Evolutionary conservation across 345 rosid genomes (phyloP).

Genomic region (Nasturtium officinale): DNA sequence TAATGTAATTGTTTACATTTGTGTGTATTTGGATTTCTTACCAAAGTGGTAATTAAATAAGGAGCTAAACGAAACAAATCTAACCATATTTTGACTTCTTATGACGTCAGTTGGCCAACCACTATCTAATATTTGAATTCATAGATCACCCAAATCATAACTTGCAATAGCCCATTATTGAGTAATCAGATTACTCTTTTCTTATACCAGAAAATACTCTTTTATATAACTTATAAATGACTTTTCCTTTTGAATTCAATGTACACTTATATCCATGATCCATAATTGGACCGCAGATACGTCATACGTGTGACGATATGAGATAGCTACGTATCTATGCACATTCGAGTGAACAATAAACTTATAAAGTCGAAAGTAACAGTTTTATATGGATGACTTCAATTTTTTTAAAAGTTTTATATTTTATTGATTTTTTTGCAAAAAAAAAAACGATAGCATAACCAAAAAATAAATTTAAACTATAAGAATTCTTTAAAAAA

Average conservation of each 20-base stretch:
- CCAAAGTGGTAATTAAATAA: background rate
- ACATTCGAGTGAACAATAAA: background rate
- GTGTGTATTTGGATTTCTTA: constrained; percentile 2
- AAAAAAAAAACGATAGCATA: no score
- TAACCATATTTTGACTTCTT: constrained; percentile 22
- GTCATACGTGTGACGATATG: background rate
- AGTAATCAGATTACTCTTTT: background rate
- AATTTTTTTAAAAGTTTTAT: no score
- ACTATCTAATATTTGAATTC: background rate
- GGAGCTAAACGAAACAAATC: background rate
- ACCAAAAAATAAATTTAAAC: no score
- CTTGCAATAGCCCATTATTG: constrained; percentile 2
- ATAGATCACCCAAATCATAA: constrained; percentile 21
- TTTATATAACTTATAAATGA: background rate
- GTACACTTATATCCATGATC: background rate
- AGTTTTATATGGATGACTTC: no score
- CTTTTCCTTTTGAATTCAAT: background rate
- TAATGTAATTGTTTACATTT: background rate
- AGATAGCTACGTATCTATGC: background rate
- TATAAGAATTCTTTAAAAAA: no score
- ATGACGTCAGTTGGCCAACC: constrained; percentile 36
- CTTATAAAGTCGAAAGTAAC: no score
- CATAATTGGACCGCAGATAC: background rate
- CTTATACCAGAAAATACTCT: background rate
- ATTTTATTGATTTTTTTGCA: no score